Conservation (phyloP, 768 basidiomycete species). For the Boletus sensibilis region DNA sequence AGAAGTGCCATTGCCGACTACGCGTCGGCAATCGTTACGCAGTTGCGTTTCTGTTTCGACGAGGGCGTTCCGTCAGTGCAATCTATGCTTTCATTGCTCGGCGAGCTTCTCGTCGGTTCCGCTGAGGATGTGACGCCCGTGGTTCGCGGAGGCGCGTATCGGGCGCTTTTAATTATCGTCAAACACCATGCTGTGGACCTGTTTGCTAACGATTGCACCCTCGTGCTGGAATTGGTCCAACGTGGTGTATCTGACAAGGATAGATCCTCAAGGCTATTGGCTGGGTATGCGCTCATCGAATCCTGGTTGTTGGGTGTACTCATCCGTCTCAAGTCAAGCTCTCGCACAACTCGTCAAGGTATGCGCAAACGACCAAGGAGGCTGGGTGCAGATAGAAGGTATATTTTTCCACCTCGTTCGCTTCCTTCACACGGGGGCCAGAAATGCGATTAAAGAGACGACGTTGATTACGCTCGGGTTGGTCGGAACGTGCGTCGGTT, state of each 20-base stretch:
- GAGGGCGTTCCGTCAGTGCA: conserved; percentile 28
- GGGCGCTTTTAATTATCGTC: conserved; percentile 41
- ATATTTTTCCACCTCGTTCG: conserved; percentile 48
- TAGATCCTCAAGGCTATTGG: conserved; percentile 59
- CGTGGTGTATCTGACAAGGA: conserved; percentile 53
- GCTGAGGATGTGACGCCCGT: conserved; percentile 44
- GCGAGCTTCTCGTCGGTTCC: conserved; percentile 44
- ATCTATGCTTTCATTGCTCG: conserved; percentile 35
- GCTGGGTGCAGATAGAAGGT: conserved; percentile 36
- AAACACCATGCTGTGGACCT: conserved; percentile 39
- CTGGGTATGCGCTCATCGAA: conserved; percentile 52
- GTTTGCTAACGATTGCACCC: conserved; percentile 31
- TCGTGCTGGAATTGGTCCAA: conserved; percentile 40
- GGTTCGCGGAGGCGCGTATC: conserved; percentile 46
- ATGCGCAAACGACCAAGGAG: conserved; percentile 37
- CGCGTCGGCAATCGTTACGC: conserved; percentile 11
- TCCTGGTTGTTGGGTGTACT: background rate
- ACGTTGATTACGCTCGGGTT: conserved; percentile 58
- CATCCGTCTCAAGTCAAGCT: conserved; percentile 36
- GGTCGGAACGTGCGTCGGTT: conserved; percentile 43
- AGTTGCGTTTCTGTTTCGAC: conserved; percentile 8
- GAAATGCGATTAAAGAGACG: conserved; percentile 58
- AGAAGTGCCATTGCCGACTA: conserved; percentile 28
- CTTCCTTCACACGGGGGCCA: conserved; percentile 43
- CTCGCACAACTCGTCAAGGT: conserved; percentile 47